phyloP scores from a whole-genome alignment of 2,329 filamentous ascomycete genomes.

The Talaromyces albobiverticillius region DNA sequence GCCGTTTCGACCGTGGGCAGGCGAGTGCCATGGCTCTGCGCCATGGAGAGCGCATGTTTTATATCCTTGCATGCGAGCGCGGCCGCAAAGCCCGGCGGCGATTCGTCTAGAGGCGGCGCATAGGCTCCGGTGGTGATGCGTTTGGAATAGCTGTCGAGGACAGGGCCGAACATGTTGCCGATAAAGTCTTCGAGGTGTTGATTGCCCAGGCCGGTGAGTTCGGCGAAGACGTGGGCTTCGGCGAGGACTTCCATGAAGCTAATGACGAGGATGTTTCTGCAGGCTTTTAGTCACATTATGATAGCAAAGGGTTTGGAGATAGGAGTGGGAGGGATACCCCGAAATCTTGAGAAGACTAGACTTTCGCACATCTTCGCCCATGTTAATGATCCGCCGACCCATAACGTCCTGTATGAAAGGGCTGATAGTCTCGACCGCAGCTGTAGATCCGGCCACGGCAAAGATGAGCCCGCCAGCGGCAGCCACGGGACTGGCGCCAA shows the following conservation, averaged over 20 bases:
- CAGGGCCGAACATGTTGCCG: conserved; percentile 21
- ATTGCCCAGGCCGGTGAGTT: conserved; percentile 43
- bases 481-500: conserved; percentile 52
- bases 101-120: conserved; percentile 16
- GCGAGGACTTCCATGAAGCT: conserved; percentile 50
- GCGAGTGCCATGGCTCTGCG: too few species aligned
- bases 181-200: conserved; percentile 44
- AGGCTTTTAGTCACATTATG: too few species aligned
- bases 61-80: conserved; percentile 18
- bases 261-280: conserved; percentile 51
- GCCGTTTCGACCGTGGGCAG: too few species aligned
- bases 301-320: too few species aligned
- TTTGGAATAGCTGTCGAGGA: conserved; percentile 18
- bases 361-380: conserved; percentile 44
- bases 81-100: conserved; percentile 17
- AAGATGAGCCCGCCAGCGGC: conserved; percentile 47
- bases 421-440: conserved; percentile 32
- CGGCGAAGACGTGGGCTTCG: conserved; percentile 51
- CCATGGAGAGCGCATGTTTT: conserved; percentile 15
- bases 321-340: conserved; percentile 29
- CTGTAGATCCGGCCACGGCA: conserved; percentile 42
- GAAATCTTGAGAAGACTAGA: conserved; percentile 47
- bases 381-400: conserved; percentile 31
- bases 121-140: conserved; percentile 21
- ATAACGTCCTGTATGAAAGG: conserved; percentile 42